Percentiles rank a stretch among this genome's conserved stretches.
Evolutionary conservation across 768 basidiomycete species (phyloP).

Genomic region (Mycena vulgaris): DNA sequence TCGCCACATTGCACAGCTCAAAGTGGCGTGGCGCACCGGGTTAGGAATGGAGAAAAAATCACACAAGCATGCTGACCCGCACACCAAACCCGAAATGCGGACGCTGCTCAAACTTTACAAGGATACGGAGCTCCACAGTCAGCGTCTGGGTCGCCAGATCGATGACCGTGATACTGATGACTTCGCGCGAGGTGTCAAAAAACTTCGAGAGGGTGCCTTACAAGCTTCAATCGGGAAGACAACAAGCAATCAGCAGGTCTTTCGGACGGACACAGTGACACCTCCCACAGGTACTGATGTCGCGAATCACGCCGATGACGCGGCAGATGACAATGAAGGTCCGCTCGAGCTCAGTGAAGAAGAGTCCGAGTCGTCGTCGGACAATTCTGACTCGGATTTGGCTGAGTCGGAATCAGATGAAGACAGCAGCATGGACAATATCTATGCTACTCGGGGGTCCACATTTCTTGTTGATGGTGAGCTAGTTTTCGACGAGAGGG

Average conservation of each 20-base stretch:
- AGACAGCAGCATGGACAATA: neutral
- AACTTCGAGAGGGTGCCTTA: slow-evolving; percentile 33
- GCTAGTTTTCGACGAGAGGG: slow-evolving; percentile 4
- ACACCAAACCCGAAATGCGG: slow-evolving; percentile 36
- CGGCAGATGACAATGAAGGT: neutral
- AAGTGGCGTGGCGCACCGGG: slow-evolving; percentile 44
- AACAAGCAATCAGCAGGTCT: neutral
- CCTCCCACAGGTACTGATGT: neutral
- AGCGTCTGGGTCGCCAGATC: slow-evolving; percentile 36
- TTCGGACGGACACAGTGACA: neutral
- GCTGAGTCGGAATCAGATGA: neutral
- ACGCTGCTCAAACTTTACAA: slow-evolving; percentile 41
- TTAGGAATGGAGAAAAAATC: slow-evolving; percentile 40
- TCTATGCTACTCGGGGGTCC: neutral
- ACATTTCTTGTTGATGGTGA: neutral
- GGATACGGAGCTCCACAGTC: slow-evolving; percentile 39
- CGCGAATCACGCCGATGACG: neutral
- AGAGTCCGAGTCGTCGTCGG: neutral
- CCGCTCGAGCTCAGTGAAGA: neutral
- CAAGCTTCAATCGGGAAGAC: slow-evolving; percentile 23
- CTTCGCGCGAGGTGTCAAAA: slow-evolving; percentile 31
- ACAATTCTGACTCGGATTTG: neutral
- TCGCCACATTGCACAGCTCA: slow-evolving; percentile 48
- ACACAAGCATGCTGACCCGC: slow-evolving; percentile 43
- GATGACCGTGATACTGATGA: slow-evolving; percentile 35